A percentile compares a stretch with the other conserved stretches of the same genome.
phyloP scores from a whole-genome alignment of 73 alveolate species.

The Uronychia binucleata region DNA sequence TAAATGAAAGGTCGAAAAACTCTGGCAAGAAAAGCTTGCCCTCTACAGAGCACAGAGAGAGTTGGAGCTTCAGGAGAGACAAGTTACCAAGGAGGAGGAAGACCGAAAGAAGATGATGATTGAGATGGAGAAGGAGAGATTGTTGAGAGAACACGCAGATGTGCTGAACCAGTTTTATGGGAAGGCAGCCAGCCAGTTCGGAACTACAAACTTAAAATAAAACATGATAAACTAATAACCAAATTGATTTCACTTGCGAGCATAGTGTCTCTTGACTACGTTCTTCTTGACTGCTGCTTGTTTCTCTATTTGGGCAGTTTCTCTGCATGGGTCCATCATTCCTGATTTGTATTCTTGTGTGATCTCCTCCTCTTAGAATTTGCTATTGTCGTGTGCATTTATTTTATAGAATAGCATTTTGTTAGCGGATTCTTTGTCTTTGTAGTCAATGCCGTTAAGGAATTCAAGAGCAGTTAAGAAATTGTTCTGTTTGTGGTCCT shows the following conservation, averaged over 20 bases:
- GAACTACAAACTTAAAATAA: background rate
- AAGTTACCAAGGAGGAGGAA: conserved; percentile 72
- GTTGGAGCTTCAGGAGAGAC: conserved; percentile 69
- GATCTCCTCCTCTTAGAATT: conserved; percentile 2
- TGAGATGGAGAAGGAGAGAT: conserved; percentile 82
- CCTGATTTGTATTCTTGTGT: conserved; percentile 41
- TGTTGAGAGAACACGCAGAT: conserved; percentile 74
- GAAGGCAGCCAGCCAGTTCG: conserved; percentile 48
- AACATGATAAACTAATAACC: background rate
- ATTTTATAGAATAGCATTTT: background rate
- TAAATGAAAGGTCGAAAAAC: conserved; percentile 79
- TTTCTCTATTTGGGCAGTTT: conserved; percentile 33
- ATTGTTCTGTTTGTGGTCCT: background rate
- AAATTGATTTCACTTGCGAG: background rate
- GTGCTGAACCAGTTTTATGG: conserved; percentile 70
- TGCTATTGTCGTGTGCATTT: background rate
- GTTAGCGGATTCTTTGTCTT: background rate
- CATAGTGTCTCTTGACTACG: conserved; percentile 15
- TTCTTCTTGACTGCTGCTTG: conserved; percentile 12
- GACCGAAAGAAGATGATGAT: conserved; percentile 68
- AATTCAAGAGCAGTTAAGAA: background rate
- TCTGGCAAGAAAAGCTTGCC: conserved; percentile 80
- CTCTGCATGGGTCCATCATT: conserved; percentile 44
- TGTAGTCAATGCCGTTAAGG: background rate
- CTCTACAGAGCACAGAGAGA: conserved; percentile 79